These are phyloP conservation scores for Penicillium sp. DNA, from an alignment of 2,329 filamentous ascomycete species.

Conservation along the genomic window DNA sequence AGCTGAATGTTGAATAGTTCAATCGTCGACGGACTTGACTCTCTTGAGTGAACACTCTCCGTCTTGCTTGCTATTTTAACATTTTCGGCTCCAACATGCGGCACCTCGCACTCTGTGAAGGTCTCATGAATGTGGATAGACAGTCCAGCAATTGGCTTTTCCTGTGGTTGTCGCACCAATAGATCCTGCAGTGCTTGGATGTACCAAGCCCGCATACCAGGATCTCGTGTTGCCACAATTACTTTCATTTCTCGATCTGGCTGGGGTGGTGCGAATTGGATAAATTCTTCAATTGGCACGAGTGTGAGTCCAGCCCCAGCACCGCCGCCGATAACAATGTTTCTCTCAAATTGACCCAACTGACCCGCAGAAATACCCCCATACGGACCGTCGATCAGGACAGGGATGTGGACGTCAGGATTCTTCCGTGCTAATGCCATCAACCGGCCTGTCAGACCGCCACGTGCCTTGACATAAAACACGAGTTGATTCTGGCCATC, in stretches of 20 bases:
- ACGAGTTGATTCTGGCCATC: constrained; percentile 44
- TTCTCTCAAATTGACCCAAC: constrained; percentile 44
- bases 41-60: constrained; percentile 12
- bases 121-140: constrained; percentile 23
- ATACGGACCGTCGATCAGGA: constrained; percentile 62
- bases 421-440: constrained; percentile 41
- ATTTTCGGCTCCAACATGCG: constrained; percentile 1
- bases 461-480: constrained; percentile 56
- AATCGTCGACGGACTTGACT: constrained; percentile 3
- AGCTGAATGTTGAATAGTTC: constrained; percentile 18
- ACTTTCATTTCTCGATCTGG: constrained; percentile 16
- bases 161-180: constrained; percentile 8
- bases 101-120: background rate
- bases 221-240: constrained; percentile 21
- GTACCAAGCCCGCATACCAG: constrained; percentile 22
- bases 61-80: background rate
- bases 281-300: constrained; percentile 44
- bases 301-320: constrained; percentile 59
- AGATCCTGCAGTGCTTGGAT: constrained; percentile 18
- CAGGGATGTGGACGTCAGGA: constrained; percentile 43
- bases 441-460: constrained; percentile 54
- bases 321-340: constrained; percentile 57
- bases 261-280: constrained; percentile 2
- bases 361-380: constrained; percentile 50
- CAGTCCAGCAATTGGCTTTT: constrained; percentile 13